Evolutionary conservation across 345 rosid genomes (phyloP), one percentile per base, ranked within the genome.

Genomic region (Barbarea vulgaris): DNA sequence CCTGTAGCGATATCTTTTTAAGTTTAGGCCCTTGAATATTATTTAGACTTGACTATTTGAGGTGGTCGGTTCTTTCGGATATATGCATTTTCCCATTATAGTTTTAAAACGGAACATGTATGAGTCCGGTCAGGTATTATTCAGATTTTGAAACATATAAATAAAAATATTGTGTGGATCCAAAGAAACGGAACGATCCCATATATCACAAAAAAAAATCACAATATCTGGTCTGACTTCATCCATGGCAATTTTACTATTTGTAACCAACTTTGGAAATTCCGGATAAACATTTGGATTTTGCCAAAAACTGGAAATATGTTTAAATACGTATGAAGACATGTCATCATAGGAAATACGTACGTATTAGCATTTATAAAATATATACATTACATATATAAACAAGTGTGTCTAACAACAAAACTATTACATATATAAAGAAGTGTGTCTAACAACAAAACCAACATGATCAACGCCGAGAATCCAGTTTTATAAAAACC

Each of bases 391-490:
- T 13, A 8, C 19, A 19, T 51, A 37, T 60, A 19, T 57, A 17
- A 63, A 52, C 47, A 55, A 6, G 46, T 37, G 62, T 75, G 17
- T 67, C 36, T 60, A 67, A 75, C 74, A 50, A 76, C 51, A 69
- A 53, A 69, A 31, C 10, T 69, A 39, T 9, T 13, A 8, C 19
- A 19, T 51, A 37, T 60, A 19, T 57, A 17, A 63, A 52, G 56
- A 55, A 6, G 46, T 37, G 62, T 75, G 17, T 67, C 36, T 60
- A 67, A 75, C 74, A 50, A 76, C 51, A 69, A 53, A 69, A 31
- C 10, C n/a, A 61, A 22, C 80, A 76, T 62, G 70, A 21, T 24
- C 59, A 53, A 44, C 70, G 70, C 71, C 75, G 17, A 70, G 30
- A 63, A 24, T 33, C 17, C 51, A 25, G 58, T 21, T 19, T 28